These are phyloP conservation scores for Astrocystis sublimbata DNA, from an alignment of 495 filamentous ascomycete species.

Conservation along the genomic window DNA sequence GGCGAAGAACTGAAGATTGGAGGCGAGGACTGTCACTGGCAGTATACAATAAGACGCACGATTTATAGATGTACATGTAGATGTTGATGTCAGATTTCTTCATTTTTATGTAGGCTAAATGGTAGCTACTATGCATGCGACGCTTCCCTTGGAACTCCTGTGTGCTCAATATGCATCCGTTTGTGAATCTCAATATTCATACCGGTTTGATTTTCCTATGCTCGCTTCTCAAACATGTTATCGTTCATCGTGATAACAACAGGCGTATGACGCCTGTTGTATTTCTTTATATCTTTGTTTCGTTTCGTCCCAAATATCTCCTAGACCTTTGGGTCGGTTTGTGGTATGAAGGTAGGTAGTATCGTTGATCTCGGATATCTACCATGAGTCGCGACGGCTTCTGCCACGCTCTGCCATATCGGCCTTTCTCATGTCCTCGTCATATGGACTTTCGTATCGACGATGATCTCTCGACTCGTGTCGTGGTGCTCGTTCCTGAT, in stretches of 20 bases:
- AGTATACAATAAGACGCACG: neutral
- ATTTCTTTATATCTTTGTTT: neutral
- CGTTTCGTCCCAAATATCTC: too few relatives aligned
- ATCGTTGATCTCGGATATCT: neutral
- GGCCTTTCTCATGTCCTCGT: neutral
- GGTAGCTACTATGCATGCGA: neutral
- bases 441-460: slow-evolving; percentile 6
- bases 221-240: neutral
- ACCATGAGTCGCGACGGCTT: slow-evolving; percentile 28
- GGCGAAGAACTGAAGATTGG: slow-evolving; percentile 1
- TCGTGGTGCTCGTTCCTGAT: neutral
- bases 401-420: slow-evolving; percentile 16
- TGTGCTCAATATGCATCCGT: slow-evolving; percentile 8
- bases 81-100: neutral
- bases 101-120: neutral
- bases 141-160: neutral
- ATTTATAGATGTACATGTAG: slow-evolving; percentile 6
- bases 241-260: neutral
- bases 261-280: neutral
- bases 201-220: neutral
- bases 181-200: slow-evolving; percentile 2
- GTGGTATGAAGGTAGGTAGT: too few relatives aligned
- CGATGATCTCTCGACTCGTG: slow-evolving; percentile 20
- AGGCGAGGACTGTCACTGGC: neutral
- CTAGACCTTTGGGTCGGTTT: too few relatives aligned